Conservation (phyloP, 192 early-diverging fungal genomes). For the Phlyctochytrium planicorne region DNA sequence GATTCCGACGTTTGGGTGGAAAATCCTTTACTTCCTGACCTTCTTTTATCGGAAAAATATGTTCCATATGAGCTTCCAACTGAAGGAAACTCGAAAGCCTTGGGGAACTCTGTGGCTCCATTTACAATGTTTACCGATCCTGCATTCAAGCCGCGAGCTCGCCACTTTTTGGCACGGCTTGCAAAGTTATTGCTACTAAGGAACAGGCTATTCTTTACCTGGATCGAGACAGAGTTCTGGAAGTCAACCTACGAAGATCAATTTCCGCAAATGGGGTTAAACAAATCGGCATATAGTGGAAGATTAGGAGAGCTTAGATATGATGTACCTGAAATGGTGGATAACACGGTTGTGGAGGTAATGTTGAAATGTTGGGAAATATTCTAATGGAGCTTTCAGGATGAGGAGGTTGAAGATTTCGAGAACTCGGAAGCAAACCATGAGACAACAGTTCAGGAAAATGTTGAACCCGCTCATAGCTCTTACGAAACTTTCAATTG, state of each 20-base stretch:
- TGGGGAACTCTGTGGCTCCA: slow-evolving; percentile 33
- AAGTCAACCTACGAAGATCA: slow-evolving; percentile 43
- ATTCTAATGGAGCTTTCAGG: slow-evolving; percentile 20
- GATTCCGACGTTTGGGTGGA: slow-evolving; percentile 43
- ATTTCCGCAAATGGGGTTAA: slow-evolving; percentile 44
- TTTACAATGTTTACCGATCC: slow-evolving; percentile 45
- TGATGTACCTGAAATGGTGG: slow-evolving; percentile 45
- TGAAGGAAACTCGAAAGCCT: slow-evolving; percentile 17
- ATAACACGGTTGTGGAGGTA: slow-evolving; percentile 47
- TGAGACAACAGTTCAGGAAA: slow-evolving; percentile 21
- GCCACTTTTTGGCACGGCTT: slow-evolving; percentile 30
- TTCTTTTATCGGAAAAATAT: slow-evolving; percentile 46
- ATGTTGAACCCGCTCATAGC: slow-evolving; percentile 10
- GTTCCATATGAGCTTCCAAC: slow-evolving; percentile 32
- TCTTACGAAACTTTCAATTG: slow-evolving; percentile 22
- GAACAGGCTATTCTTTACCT: slow-evolving; percentile 33
- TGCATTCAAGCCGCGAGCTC: slow-evolving; percentile 31
- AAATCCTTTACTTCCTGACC: slow-evolving; percentile 52
- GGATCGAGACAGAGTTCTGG: slow-evolving; percentile 46
- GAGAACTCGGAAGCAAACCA: slow-evolving; percentile 20
- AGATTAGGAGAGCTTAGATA: slow-evolving; percentile 46
- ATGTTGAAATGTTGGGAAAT: too few species aligned
- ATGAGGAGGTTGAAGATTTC: slow-evolving; percentile 47
- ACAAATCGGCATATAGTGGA: slow-evolving; percentile 38
- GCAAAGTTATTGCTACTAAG: slow-evolving; percentile 37